These are phyloP conservation scores for Scheffersomyces stambukii DNA, from an alignment of 1,139 yeast genomes.

Conservation along the genomic window DNA sequence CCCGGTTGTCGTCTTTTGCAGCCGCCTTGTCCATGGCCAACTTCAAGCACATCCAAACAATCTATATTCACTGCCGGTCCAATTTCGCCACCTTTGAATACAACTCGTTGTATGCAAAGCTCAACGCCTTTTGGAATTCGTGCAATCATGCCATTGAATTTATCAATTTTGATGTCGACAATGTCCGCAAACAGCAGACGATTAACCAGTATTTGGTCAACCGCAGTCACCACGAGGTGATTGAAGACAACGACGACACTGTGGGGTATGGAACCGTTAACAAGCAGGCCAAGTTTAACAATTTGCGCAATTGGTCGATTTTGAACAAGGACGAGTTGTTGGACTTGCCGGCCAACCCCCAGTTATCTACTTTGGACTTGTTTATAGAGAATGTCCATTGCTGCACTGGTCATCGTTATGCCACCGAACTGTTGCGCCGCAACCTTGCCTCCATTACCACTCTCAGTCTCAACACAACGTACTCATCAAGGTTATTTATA, in stretches of 20 bases:
- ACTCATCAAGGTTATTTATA: slow-evolving; percentile 9
- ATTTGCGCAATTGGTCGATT: slow-evolving; percentile 11
- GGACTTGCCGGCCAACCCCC: slow-evolving; percentile 7
- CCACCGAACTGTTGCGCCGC: slow-evolving; percentile 1
- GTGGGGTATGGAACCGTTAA: background rate
- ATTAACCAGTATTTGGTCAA: slow-evolving; percentile 9
- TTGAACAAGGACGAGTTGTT: slow-evolving; percentile 8
- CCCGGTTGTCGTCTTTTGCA: slow-evolving; percentile 5
- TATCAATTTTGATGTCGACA: slow-evolving; percentile 11
- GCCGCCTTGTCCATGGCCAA: slow-evolving; percentile 5
- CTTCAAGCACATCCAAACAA: slow-evolving; percentile 8
- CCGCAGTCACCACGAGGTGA: slow-evolving; percentile 5
- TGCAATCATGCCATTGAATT: slow-evolving; percentile 10
- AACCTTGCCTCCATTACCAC: slow-evolving; percentile 4
- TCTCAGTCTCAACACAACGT: slow-evolving; percentile 11
- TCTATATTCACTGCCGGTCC: slow-evolving; percentile 12
- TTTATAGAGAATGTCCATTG: slow-evolving; percentile 8
- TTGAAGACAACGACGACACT: slow-evolving; percentile 12
- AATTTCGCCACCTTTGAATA: slow-evolving; percentile 10
- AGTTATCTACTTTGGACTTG: slow-evolving; percentile 9
- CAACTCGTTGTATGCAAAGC: slow-evolving; percentile 6
- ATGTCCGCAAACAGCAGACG: slow-evolving; percentile 10
- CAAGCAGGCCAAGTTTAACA: slow-evolving; percentile 4
- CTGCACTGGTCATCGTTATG: slow-evolving; percentile 2
- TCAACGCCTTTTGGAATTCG: slow-evolving; percentile 8